Base-by-base conservation (phyloP, 768 basidiomycete species). In the Gymnopilus dilepis region DNA sequence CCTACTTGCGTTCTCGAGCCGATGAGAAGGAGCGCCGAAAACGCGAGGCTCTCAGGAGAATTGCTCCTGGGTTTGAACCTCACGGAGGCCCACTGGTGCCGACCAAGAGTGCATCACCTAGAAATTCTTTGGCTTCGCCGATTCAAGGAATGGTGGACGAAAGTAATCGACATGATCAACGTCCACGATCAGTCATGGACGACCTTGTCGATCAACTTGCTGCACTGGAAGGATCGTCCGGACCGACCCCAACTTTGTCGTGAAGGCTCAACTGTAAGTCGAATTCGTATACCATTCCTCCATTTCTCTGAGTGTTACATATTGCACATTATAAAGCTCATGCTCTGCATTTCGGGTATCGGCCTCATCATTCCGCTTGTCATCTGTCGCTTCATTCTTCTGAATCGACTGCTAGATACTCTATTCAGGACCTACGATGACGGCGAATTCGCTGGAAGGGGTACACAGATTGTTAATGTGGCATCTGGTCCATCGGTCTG, bases 21-120 rank as follows among this genome's bases (percentile, higher is more conserved):
- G 89, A 91, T n/a, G 92, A 92, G 63, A 92, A 90, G 65, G 88
- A 91, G 67, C 76, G 77, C 57, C 74, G 81, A 52, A 83, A 82
- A 67, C 81, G 84, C 31, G 92, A 92, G 24, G 90, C 89, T 6
- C 77, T 96, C 61, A 81, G 86, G 13, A 79, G 82, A 56, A 88
- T 97, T 45, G 94, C 94, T 0, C 94, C 95, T 0, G 94, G 95
- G 1, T 95, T 92, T 66, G 88, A 91, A 56, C 90, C 91, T 0
- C 74, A 81, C 41, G 84, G 80, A 0, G 77, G 82, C 37, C 78
- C 87, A 24, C 80, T 92, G 30, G 80, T 88, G 0, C 88, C 88
- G 17, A 84, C 79, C 1, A 79, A 65, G 56, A 61, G 60, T 21
- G 12, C 56, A 45, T 34, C 51, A n/a, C 47, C 47, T 50, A 50